Evolutionary conservation across 129 eudicot genomes (phyloP), one percentile per base, ranked within the genome.

Genomic region (Apium graveolens): DNA sequence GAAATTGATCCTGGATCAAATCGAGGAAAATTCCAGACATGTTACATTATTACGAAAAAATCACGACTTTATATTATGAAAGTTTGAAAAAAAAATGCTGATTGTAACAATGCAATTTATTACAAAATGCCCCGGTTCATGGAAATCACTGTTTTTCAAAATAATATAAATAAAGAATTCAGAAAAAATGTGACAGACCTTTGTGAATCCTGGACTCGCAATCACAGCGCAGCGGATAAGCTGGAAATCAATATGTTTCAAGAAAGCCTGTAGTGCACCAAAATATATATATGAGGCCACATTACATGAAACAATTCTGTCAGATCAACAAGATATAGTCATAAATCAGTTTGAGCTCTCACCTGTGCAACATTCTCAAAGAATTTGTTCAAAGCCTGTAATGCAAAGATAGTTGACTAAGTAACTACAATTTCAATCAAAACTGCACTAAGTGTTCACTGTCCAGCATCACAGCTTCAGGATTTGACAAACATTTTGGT

Each of bases 181-280:
- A 70, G 21, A 70, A 42, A 70, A 29, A 70, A 42, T 55, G 31
- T 63, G 44, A 81, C 85, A 17, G 26, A 93, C 98, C 97, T 87
- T 91, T 13, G 97, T 95, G 85, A 95, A 95, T 81, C 98, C 98
- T 20, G 98, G 97, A 88, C 98, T 95, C 73, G 97, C 98, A 84
- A 95, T 95, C 73, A 95, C 96, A 78, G 94, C 98, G 83, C 98
- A 95, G 24, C 98, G 92, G 77, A 95, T 96, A 78, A 90, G 89
- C 80, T 88, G 88, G 87, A 95, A 95, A 80, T 95, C 98, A n/a
- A 95, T 80, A 85, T 91, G 96, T 68, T 95, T 91, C 78, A 95
- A 26, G 79, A 95, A 91, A 31, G 98, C 98, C 98, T 94, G 78
- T 44, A 80, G 77, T 75, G 80, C 70, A 44, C 71, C 16, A 57